Percentiles rank a stretch among this genome's conserved stretches.
These are phyloP conservation scores for Candida chilensis DNA, from an alignment of 805 yeast genomes.

Conservation along the genomic window DNA sequence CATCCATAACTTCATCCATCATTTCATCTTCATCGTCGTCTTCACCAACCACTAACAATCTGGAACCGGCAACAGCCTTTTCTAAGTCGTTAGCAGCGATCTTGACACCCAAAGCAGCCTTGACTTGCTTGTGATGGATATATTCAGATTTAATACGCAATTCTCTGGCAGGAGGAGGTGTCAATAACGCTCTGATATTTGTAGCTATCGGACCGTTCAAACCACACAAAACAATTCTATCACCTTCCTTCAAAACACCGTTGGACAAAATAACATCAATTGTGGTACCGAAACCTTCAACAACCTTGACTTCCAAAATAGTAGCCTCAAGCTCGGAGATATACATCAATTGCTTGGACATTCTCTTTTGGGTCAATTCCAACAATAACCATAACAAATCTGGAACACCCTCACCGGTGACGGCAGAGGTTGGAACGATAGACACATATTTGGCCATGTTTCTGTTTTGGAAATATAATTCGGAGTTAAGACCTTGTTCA, in stretches of 20 bases:
- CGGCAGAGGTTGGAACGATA: conserved; percentile 97
- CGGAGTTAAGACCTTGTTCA: conserved; percentile 98
- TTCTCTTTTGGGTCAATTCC: conserved; percentile 95
- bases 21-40: conserved; percentile 97
- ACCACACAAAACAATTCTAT: conserved; percentile 92
- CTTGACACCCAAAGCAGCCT: conserved; percentile 98
- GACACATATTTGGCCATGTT: conserved; percentile 91
- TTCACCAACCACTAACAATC: conserved; percentile 89
- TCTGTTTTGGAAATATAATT: conserved; percentile 90
- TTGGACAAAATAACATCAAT: conserved; percentile 97
- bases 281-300: conserved; percentile 98
- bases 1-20: conserved; percentile 99
- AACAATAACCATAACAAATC: conserved; percentile 92
- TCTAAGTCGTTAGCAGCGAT: conserved; percentile 97
- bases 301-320: conserved; percentile 91
- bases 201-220: conserved; percentile 98
- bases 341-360: conserved; percentile 98
- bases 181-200: conserved; percentile 86
- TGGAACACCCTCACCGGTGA: conserved; percentile 99
- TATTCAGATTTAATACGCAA: conserved; percentile 95
- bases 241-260: conserved; percentile 93
- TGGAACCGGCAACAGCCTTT: conserved; percentile 98
- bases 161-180: conserved; percentile 97
- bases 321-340: conserved; percentile 92
- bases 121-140: conserved; percentile 93